phyloP scores from a whole-genome alignment of 129 eudicot species.

The Centrapalus pauciflorus region DNA sequence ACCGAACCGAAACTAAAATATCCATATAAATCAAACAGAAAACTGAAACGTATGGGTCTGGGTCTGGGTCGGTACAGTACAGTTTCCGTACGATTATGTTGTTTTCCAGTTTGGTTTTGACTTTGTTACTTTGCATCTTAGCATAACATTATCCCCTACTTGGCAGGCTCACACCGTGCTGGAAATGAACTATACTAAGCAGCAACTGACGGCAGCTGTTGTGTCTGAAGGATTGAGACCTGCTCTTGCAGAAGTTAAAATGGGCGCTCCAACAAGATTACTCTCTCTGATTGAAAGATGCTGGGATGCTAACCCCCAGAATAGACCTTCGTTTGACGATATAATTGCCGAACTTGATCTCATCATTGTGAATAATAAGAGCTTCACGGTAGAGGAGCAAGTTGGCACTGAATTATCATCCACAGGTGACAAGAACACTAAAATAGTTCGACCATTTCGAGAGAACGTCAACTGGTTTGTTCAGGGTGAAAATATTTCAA shows the following conservation, averaged over 20 bases:
- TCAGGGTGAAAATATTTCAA: constrained; percentile 48
- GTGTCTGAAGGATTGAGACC: constrained; percentile 85
- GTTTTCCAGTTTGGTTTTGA: too few relatives aligned
- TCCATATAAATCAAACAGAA: too few relatives aligned
- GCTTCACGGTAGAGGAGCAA: constrained; percentile 18
- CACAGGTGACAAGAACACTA: constrained; percentile 13
- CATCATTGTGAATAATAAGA: constrained; percentile 26
- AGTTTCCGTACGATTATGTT: too few relatives aligned
- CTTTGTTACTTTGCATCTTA: background rate
- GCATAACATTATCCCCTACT: constrained; percentile 9
- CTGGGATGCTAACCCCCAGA: constrained; percentile 61
- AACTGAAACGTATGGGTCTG: too few relatives aligned
- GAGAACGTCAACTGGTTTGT: constrained; percentile 62
- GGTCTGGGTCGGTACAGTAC: too few relatives aligned
- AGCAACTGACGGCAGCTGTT: constrained; percentile 87
- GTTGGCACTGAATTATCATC: constrained; percentile 21
- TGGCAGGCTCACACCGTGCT: constrained; percentile 94
- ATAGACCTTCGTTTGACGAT: constrained; percentile 80
- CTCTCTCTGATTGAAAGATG: constrained; percentile 67
- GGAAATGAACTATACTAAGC: constrained; percentile 96
- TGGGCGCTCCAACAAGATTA: constrained; percentile 46
- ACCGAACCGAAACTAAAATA: too few relatives aligned
- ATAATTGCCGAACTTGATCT: constrained; percentile 52
- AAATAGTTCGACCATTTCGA: constrained; percentile 29
- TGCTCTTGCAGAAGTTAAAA: constrained; percentile 55